Conservation (phyloP, 1,284 basidiomycete genomes). For the Ganoderma sinense region DNA sequence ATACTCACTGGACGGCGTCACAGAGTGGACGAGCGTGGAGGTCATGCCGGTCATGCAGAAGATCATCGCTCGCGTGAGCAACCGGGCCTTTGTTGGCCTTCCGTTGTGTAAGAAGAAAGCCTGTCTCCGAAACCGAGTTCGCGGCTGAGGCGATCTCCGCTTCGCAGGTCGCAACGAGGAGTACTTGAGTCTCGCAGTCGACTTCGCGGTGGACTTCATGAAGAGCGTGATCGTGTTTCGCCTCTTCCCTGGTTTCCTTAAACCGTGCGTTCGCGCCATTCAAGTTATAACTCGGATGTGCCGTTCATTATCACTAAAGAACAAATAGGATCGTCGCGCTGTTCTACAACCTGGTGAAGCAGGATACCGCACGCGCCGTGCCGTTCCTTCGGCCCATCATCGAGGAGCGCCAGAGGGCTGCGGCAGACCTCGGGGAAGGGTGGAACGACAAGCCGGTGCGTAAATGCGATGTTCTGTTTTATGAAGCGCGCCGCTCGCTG, state of each 20-base stretch:
- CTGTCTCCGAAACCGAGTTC: too few species aligned
- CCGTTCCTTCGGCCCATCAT: background rate
- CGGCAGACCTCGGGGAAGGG: background rate
- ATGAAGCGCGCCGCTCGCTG: background rate
- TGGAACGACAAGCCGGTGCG: constrained; percentile 2
- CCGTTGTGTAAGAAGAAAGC: constrained; percentile 44
- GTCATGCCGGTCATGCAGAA: constrained; percentile 10
- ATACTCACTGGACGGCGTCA: background rate
- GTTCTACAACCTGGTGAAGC: background rate
- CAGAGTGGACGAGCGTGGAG: constrained; percentile 16
- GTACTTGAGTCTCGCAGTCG: constrained; percentile 21
- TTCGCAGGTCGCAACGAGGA: constrained; percentile 19
- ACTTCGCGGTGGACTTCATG: constrained; percentile 20
- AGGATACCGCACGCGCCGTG: background rate
- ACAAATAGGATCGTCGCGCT: background rate
- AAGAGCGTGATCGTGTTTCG: constrained; percentile 10
- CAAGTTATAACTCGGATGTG: background rate
- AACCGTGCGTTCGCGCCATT: background rate
- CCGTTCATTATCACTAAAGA: background rate
- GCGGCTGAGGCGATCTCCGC: too few species aligned
- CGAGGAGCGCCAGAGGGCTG: background rate
- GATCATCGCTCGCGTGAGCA: constrained; percentile 38
- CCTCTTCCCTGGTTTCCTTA: constrained; percentile 13
- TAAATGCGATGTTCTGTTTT: too few species aligned
- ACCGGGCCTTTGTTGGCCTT: constrained; percentile 54